Base-by-base conservation (phyloP, 1,139 yeast genomes). In the Debaryomyces subglobosus region DNA sequence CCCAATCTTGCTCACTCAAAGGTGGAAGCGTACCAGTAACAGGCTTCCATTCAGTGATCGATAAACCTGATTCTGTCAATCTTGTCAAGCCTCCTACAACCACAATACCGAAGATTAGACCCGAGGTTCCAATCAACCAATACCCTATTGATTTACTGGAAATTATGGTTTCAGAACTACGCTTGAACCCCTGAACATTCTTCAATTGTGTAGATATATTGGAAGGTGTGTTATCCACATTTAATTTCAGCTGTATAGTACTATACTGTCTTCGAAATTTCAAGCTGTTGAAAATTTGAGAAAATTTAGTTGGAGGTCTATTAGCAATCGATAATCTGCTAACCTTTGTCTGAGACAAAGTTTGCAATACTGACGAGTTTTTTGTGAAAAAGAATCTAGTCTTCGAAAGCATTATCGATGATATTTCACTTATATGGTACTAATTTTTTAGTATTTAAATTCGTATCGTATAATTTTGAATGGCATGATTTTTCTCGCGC, bases 1-100 rank as follows among this genome's bases (percentile, higher is more conserved):
- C 84, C 99, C 99, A 95, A 54, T 92, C 92, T 42, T 71, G 71
- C 61, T 89, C 84, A 47, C 72, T 81, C 62, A 89, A 63, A 1
- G 99, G 99, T 5, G 99, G 99, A 16, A 95, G 67, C 3, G 96
- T 72, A 37, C 99, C 99, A 0, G 99, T 91, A 29, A 95, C 92
- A 0, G 99, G 99, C 65, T 85, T 89, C 99, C 99, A 95, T 67
- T 95, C 99, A 1, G 99, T 94, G 63, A 95, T 95, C 43, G 96
- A 89, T 44, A 95, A 75, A 0, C 99, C 99, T 2, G 96, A 89
- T 64, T 95, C 99, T 0, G 99, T 95, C 43, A 95, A 76, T 60
- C 99, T 79, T 0, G 99, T 95, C 45, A 95, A 77, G 0, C 99
- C 99, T 44, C 99, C 99, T 5, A 95, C 76, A n/a, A 95, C 86